These are phyloP conservation scores for Ophiostoma pallidulum DNA, from an alignment of 2,329 filamentous ascomycete species.

Conservation along the genomic window DNA sequence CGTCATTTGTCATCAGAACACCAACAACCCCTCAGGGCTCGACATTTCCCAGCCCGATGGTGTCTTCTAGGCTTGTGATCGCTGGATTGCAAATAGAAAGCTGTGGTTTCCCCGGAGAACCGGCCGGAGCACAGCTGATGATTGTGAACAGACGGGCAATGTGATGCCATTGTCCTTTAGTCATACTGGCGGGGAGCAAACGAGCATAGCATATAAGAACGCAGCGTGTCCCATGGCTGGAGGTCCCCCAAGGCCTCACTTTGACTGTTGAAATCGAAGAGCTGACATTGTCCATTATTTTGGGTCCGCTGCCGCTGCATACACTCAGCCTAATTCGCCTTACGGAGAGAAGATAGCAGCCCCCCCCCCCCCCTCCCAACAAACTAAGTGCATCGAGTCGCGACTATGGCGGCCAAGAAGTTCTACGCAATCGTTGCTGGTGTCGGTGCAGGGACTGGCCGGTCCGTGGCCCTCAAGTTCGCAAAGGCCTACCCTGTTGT, in stretches of 20 bases:
- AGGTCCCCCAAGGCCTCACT: not conserved
- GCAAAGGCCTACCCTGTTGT: conserved; percentile 61
- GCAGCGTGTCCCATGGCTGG: no score
- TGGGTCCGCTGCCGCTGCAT: no score
- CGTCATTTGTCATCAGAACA: conserved; percentile 5
- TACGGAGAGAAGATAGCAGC: no score
- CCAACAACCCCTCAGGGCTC: conserved; percentile 1
- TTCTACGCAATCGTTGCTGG: conserved; percentile 63
- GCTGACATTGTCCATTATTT: no score
- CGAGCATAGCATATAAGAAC: conserved; percentile 4
- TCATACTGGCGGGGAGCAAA: conserved; percentile 1
- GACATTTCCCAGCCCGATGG: conserved; percentile 10
- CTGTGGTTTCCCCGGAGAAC: no score
- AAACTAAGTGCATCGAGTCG: no score
- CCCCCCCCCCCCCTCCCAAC: no score
- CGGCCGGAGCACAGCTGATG: not conserved
- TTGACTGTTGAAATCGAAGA: no score
- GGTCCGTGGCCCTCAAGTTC: conserved; percentile 43
- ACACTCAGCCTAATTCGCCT: no score
- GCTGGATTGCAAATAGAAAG: not conserved
- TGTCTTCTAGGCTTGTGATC: not conserved
- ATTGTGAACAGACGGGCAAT: not conserved
- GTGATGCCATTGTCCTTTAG: conserved; percentile 6
- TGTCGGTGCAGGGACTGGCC: conserved; percentile 56
- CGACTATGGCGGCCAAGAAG: conserved; percentile 23